Evolutionary conservation across 1,284 basidiomycete genomes (phyloP), one percentile per base, ranked within the genome.

Genomic region (Cystobasidium pallidum): DNA sequence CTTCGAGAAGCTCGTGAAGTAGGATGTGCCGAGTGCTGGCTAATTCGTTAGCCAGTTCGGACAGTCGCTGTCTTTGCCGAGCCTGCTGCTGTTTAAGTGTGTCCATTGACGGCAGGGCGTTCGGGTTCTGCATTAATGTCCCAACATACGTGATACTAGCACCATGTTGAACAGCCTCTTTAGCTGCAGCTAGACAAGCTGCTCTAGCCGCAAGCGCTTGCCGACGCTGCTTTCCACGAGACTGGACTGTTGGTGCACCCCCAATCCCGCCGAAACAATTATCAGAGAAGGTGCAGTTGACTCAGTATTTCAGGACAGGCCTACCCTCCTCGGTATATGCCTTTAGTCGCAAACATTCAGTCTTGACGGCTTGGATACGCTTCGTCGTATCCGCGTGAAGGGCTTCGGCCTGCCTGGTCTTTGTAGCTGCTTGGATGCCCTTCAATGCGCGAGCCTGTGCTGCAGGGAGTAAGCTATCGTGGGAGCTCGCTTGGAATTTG

Each of bases 401-500:
- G 34, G 68, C 59, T 32, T 63, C 49, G n/a, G 41, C 24, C 34
- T 39, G 28, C 36, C 59, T 55, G 34, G 47, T 63, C 13, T 43
- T 51, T 26, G 34, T 17, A 11, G 47, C 32, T 8, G 45, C 41
- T 2, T 30, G n/a, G 36, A 71, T 64, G n/a, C 68, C 68, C 30
- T 55, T 43, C 51, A 39, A 39, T 4, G 68, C 68, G n/a, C 61
- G 26, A 2, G 58, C 61, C 17, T 52, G 45, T 4, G 68, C 68
- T 11, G 68, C 45, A 8, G 68, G 68, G 1, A 63, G 61, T 21
- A 71, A 39, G 49, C 15, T 45, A 30, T 32, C 19, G 41, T 71
- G 68, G 19, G 68, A 41, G 49, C 57, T 19, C 13, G 61, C 59
- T 52, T 71, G 68, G 7, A n/a, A 19, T 51, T 71, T 71, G 68